Evolutionary conservation across 768 basidiomycete species (phyloP).

Genomic region (Serendipita sp.): DNA sequence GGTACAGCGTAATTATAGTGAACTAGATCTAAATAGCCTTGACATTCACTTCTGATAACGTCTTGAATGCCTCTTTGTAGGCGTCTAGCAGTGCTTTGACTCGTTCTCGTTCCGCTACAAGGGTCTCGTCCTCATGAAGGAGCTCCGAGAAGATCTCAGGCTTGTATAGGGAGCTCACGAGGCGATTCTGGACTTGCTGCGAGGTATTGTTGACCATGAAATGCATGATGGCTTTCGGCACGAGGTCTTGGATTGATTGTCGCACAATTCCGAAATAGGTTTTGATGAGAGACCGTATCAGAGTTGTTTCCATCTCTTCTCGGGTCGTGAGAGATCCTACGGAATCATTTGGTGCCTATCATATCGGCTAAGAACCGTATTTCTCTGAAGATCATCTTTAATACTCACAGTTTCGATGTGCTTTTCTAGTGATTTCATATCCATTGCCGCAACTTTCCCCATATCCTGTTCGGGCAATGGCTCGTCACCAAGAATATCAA

Average conservation of each 20-base stretch:
- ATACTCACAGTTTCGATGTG: slow-evolving; percentile 92
- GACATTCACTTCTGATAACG: slow-evolving; percentile 63
- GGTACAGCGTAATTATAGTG: too few relatives aligned
- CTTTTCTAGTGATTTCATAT: slow-evolving; percentile 96
- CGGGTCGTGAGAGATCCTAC: slow-evolving; percentile 50
- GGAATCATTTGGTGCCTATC: slow-evolving; percentile 37
- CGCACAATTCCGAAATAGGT: slow-evolving; percentile 94
- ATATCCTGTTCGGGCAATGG: slow-evolving; percentile 46
- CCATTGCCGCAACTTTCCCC: slow-evolving; percentile 71
- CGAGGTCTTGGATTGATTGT: slow-evolving; percentile 89
- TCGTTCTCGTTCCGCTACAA: slow-evolving; percentile 83
- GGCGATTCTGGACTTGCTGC: slow-evolving; percentile 87
- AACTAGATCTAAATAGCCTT: slow-evolving; percentile 21
- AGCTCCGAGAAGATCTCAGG: slow-evolving; percentile 82
- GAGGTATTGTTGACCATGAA: slow-evolving; percentile 93
- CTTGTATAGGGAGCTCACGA: slow-evolving; percentile 90
- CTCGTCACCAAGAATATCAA: slow-evolving; percentile 17
- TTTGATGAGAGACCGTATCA: slow-evolving; percentile 87
- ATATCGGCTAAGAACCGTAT: not conserved
- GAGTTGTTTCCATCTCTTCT: slow-evolving; percentile 91
- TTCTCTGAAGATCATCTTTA: not conserved
- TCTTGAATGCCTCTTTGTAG: slow-evolving; percentile 89
- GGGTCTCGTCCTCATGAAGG: slow-evolving; percentile 86
- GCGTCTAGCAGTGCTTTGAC: slow-evolving; percentile 91
- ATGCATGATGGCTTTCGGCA: slow-evolving; percentile 99